Evolutionary conservation across 352 stramenopile species (phyloP), one percentile per base, ranked within the genome.

Genomic region (Globisporangium iwayamae): DNA sequence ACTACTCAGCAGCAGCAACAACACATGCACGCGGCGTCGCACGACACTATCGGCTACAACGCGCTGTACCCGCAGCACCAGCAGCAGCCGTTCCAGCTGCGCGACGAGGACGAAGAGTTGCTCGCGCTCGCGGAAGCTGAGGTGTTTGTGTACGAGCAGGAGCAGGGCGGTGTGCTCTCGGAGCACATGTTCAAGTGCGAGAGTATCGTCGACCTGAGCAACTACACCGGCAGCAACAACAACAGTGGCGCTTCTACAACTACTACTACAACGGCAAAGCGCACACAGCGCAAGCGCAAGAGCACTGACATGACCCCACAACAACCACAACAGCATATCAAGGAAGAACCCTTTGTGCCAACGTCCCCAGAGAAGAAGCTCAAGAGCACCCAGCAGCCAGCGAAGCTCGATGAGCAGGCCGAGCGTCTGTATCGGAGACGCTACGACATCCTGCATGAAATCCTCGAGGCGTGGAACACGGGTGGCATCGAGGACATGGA

Each of bases 401-500:
- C 43, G 13, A 68, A 76, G 54, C 53, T 65, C 38, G 77, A 74
- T n/a, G 69, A 76, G 25, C 72, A 85, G 45, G 72, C 73, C 5
- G 81, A 92, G 46, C 78, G 74, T 34, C 36, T 81, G n/a, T 90
- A 80, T 60, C 76, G 78, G 63, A 70, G 79, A 52, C 79, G 83
- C 53, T 89, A 89, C 62, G 79, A 90, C 59, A 89, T 90, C 10
- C 39, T 92, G 60, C 79, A 92, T 56, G 79, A 78, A 34, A 92
- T 92, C 38, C 57, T 90, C 38, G 81, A 90, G 60, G 81, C 83
- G 20, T 92, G 83, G 83, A 92, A 92, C 73, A 92, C 83, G 2
- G 83, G 83, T 54, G 83, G 77, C 62, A 89, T 92, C 43, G 83
- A 92, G 68, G 83, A 92, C 66, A 77, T 92, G 68, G 83, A 92